These are phyloP conservation scores for Byssothecium circinans DNA, from an alignment of 2,329 filamentous ascomycete genomes.

Conservation along the genomic window DNA sequence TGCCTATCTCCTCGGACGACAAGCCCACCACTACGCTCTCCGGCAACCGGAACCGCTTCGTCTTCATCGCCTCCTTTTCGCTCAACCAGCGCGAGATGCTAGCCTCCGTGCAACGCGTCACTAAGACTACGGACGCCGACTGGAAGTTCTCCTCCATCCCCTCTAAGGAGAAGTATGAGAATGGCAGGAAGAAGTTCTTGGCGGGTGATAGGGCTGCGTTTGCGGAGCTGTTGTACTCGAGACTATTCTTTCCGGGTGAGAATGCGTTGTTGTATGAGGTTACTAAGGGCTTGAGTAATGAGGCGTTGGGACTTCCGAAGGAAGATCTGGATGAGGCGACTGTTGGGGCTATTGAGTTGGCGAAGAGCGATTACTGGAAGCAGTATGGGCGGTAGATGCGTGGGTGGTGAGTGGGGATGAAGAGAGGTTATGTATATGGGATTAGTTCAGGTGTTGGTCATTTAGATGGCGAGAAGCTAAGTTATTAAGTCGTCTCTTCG, in stretches of 20 bases:
- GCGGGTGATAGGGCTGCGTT: constrained; percentile 47
- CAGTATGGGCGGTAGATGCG: neutral
- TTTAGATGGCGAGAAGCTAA: no score
- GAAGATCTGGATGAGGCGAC: constrained; percentile 64
- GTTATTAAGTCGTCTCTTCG: no score
- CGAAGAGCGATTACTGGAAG: constrained; percentile 27
- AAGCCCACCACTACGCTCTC: constrained; percentile 5
- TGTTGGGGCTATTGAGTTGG: constrained; percentile 52
- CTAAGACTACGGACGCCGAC: constrained; percentile 59
- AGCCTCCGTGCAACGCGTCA: constrained; percentile 61
- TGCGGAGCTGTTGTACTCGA: constrained; percentile 53
- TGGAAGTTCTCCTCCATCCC: constrained; percentile 60
- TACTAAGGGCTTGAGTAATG: constrained; percentile 47
- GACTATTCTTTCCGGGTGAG: constrained; percentile 18
- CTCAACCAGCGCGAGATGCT: constrained; percentile 65
- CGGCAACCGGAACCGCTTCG: constrained; percentile 27
- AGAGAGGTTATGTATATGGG: no score
- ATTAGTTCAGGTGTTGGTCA: no score
- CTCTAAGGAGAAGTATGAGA: constrained; percentile 52
- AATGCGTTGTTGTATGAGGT: constrained; percentile 21
- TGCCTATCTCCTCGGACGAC: constrained; percentile 35
- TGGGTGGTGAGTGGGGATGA: neutral
- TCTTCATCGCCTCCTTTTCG: constrained; percentile 38
- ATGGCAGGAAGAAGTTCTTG: constrained; percentile 52
- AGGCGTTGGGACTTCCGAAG: constrained; percentile 57